These are phyloP conservation scores for Solanum pimpinellifolium DNA, from an alignment of 257 asterid species.

Conservation along the genomic window DNA sequence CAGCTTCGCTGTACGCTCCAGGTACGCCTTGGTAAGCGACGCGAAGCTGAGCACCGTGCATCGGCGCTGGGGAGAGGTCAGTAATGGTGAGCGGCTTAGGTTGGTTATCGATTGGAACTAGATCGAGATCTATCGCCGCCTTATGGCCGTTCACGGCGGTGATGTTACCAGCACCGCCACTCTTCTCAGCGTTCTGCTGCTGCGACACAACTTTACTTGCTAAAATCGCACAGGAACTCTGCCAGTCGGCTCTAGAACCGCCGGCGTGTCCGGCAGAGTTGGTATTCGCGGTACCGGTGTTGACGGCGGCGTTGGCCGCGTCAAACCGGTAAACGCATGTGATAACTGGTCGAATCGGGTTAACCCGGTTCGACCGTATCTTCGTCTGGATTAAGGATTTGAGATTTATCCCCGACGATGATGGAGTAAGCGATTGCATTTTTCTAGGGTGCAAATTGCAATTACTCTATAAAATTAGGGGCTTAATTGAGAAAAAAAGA, in stretches of 20 bases:
- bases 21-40: conserved; percentile 94
- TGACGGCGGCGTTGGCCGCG: conserved; percentile 9
- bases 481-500: background rate
- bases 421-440: conserved; percentile 16
- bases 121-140: conserved; percentile 27
- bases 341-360: conserved; percentile 6
- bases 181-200: conserved; percentile 53
- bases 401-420: conserved; percentile 23
- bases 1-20: conserved; percentile 89
- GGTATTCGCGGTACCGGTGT: background rate
- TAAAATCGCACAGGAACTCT: conserved; percentile 80
- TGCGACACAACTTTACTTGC: conserved; percentile 86
- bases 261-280: conserved; percentile 27
- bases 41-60: conserved; percentile 69
- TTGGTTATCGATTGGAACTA: conserved; percentile 30
- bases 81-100: conserved; percentile 53
- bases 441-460: background rate
- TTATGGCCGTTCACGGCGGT: conserved; percentile 64
- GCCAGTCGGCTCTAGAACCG: conserved; percentile 72
- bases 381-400: conserved; percentile 15
- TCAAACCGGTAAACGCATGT: conserved; percentile 33
- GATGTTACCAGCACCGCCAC: conserved; percentile 37
- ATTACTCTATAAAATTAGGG: background rate
- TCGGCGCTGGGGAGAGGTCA: conserved; percentile 76
- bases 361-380: conserved; percentile 11